Base-by-base conservation (phyloP, 306 rosid species). In the Begonia fuchsioides region DNA sequence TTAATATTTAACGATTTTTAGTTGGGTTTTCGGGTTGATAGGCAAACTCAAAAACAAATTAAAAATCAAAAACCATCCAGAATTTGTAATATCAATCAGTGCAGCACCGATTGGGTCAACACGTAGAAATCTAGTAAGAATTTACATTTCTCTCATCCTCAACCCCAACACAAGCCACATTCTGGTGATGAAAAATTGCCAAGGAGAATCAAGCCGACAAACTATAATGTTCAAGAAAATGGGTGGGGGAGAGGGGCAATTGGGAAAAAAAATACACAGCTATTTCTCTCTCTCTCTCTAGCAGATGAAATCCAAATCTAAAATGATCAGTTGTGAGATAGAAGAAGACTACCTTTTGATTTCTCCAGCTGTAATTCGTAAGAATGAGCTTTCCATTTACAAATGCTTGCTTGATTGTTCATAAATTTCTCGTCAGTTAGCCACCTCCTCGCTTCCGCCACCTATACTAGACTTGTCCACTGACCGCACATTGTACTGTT, bases 81-180 rank as follows among this genome's bases (percentile, higher is more conserved):
- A 26, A 26, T 26, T 26, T 26, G 35, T 26, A 5, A 26, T 4
- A 26, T 26, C 35, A 6, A 26, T 26, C 35, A 26, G 35, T 26
- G 35, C 35, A 26, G 35, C 35, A 26, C 35, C 35, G 35, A 26
- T 26, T 26, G 35, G 35, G 7, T 26, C 59, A 64, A 66, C 69
- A 68, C 68, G 64, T 66, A 62, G 78, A 80, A 77, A 78, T 74
- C 93, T 78, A 69, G 77, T 48, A 74, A 43, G 77, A 72, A 90
- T 85, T 67, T 85, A 90, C 98, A 82, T 68, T 82, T 57, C 35
- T 76, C 83, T 85, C 81, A 73, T 81, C 77, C 83, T 74, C 77
- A 74, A 71, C 71, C 86, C 93, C 93, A 69, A 76, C 84, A 81
- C 90, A 73, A 70, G 60, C 65, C 69, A 70, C 73, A 70, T 67